Evolutionary conservation across 805 yeast species (phyloP).

Genomic region (Jamesozyma spencerorum): DNA sequence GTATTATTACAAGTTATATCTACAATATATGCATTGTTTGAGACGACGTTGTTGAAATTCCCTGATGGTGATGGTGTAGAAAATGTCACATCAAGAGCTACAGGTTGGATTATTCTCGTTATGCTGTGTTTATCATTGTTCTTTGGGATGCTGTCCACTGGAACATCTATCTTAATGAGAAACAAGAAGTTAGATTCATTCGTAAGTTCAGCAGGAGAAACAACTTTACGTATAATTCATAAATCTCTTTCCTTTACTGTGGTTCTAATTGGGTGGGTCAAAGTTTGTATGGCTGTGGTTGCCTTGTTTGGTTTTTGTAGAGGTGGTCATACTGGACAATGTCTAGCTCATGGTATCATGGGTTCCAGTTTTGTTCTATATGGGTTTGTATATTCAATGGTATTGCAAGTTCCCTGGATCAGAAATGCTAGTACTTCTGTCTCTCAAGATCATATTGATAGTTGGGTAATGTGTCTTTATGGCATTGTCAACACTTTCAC

Average conservation of each 20-base stretch:
- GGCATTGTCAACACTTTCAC: conserved; percentile 93
- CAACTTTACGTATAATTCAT: conserved; percentile 30
- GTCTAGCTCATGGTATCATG: conserved; percentile 96
- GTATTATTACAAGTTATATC: conserved; percentile 39
- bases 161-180: conserved; percentile 37
- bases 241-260: conserved; percentile 39
- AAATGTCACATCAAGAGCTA: conserved; percentile 56
- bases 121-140: conserved; percentile 39
- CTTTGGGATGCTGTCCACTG: conserved; percentile 45
- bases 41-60: conserved; percentile 48
- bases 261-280: conserved; percentile 64
- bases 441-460: conserved; percentile 82
- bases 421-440: conserved; percentile 39
- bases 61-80: conserved; percentile 61
- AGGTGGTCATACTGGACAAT: conserved; percentile 78
- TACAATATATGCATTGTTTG: conserved; percentile 45
- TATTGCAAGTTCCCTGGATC: conserved; percentile 69
- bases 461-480: conserved; percentile 73
- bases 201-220: conserved; percentile 33
- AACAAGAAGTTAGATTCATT: conserved; percentile 30
- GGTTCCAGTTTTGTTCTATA: conserved; percentile 79
- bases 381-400: conserved; percentile 59
- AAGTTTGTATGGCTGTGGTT: conserved; percentile 70
- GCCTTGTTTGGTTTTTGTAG: conserved; percentile 85
- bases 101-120: conserved; percentile 50